Base-by-base conservation (phyloP, 257 asterid genomes). In the Linderniella brevidens region DNA sequence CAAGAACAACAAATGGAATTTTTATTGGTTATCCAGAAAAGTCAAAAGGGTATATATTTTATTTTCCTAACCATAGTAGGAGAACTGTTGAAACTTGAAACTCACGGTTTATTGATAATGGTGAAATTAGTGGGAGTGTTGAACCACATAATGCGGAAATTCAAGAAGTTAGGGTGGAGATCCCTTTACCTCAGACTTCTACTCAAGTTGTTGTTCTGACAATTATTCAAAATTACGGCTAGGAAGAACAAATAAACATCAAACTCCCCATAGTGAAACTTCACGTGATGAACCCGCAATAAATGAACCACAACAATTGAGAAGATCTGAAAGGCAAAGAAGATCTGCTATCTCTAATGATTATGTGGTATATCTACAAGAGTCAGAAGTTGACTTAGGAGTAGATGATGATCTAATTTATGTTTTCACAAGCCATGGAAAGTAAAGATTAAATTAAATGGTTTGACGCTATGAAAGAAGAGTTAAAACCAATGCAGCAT, bases 291-390 rank as follows among this genome's bases (percentile, higher is more conserved):
- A n/a, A n/a, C 32, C 12, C 12, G 40, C 4, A 18, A n/a, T 42
- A 7, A 20, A 42, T 32, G 32, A 44, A 18, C 35, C 59, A 55
- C 52, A 35, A 10, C n/a, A 16, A 35, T 6, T 44, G 35, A 8
- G 8, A 13, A 17, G 13, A 35, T 37, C 8, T 14, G 52, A 11
- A 13, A 54, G 59, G 15, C 25, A n/a, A 13, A 54, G 29, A 43
- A 29, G 18, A 16, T n/a, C 52, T 20, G 59, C 41, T 14, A 54
- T 54, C 39, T 32, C 35, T 25, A n/a, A 43, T 43, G 16, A 54
- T 3, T 54, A 20, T 25, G 42, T 29, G 13, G 13, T 35, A 1
- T 43, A 44, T 16, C 52, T 54, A 4, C 43, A 32, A 35, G 59
- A 29, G 37, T 11, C 25, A 9, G 43, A 54, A 8, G 32, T 25